Base-by-base conservation (phyloP, 495 filamentous ascomycete genomes). In the Echria macrotheca region DNA sequence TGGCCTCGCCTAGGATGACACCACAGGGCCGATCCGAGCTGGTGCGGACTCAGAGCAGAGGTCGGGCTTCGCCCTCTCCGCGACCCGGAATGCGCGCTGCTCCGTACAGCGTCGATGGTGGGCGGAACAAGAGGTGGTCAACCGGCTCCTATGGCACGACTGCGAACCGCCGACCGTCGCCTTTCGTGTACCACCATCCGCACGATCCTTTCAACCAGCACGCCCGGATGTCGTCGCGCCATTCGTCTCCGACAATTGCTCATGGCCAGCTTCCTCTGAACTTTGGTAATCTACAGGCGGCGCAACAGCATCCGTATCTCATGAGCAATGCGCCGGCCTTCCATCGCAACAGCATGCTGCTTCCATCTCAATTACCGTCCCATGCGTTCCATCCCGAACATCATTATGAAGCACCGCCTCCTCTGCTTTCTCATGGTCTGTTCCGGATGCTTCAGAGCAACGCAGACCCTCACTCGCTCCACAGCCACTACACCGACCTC, bases 401-500 rank as follows among this genome's bases (percentile, higher is more conserved):
- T 38, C 73, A 74, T 22, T 77, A 73, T 32, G 75, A 80, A 31
- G 72, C 56, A 5, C 71, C 73, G 4, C 71, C 78, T 19, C 77
- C 77, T 19, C 60, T 83, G 25, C 68, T 81, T 12, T 83, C 81
- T 4, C 78, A 85, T 57, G 81, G 81, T 14, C 65, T 83, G 0
- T 82, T 85, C 60, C 76, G 81, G 40, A 81, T 83, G 72, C 71
- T 86, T 2, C 80, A 83, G 55, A 83, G 78, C 67, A 85, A 84
- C 60, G 77, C 79, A 7, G 80, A 84, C 33, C 75, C 79, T 14
- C 77, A 81, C 60, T 72, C 76, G 0, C 67, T 80, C 24, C 75
- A 79, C 38, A 74, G 69, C 36, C 82, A 81, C 56, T 84, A 83
- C 57, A 69, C 81, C 4, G 82, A 86, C 54, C 70, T 80, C 14